phyloP scores from a whole-genome alignment of 2,329 filamentous ascomycete species.

The Teratosphaeria viscida region DNA sequence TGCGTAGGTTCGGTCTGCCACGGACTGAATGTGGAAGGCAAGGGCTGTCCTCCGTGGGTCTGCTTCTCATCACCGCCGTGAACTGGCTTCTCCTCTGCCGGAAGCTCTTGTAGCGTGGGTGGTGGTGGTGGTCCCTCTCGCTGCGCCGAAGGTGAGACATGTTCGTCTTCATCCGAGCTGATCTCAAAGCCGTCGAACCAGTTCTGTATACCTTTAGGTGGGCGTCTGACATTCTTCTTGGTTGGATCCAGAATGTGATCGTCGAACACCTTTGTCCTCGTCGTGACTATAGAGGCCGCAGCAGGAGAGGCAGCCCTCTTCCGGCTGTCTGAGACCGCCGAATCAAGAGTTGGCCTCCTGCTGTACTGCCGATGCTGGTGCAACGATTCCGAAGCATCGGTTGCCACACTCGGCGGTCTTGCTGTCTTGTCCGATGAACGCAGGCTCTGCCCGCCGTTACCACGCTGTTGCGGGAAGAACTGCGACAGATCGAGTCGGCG shows the following conservation, averaged over 20 bases:
- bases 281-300: neutral
- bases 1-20: slow-evolving; percentile 1
- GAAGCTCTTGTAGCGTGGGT: slow-evolving; percentile 12
- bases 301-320: slow-evolving; percentile 1
- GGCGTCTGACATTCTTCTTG: slow-evolving; percentile 37
- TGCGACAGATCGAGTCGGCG: slow-evolving; percentile 32
- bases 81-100: slow-evolving; percentile 8
- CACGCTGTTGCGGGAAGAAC: slow-evolving; percentile 27
- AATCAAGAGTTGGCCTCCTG: slow-evolving; percentile 1
- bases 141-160: slow-evolving; percentile 4
- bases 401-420: slow-evolving; percentile 31
- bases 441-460: slow-evolving; percentile 13
- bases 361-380: slow-evolving; percentile 1
- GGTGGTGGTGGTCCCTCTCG: neutral
- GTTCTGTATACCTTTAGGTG: slow-evolving; percentile 39
- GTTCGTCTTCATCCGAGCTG: slow-evolving; percentile 19
- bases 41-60: slow-evolving; percentile 4
- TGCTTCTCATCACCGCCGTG: neutral
- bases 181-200: slow-evolving; percentile 39
- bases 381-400: slow-evolving; percentile 26
- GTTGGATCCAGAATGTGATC: slow-evolving; percentile 34
- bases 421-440: slow-evolving; percentile 31
- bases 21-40: slow-evolving; percentile 11
- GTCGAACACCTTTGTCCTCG: slow-evolving; percentile 18
- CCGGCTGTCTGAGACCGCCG: slow-evolving; percentile 2